Evolutionary conservation across 2,329 filamentous ascomycete genomes (phyloP).

Genomic region (Coniochaeta hoffmannii): DNA sequence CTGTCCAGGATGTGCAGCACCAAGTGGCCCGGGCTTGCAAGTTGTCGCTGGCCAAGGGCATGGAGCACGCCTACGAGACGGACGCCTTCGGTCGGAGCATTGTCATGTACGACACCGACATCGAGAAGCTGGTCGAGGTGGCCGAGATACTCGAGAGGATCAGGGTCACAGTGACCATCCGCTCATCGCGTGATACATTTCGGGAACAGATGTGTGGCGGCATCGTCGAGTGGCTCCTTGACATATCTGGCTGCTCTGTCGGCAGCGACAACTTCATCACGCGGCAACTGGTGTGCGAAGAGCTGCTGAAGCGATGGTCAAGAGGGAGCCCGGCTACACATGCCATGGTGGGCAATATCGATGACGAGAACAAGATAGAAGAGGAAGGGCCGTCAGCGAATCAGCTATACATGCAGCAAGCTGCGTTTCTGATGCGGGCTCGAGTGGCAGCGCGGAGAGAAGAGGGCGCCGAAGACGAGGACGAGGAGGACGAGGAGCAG

Average conservation of each 20-base stretch:
- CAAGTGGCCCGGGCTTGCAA: conserved; percentile 87
- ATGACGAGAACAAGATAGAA: conserved; percentile 69
- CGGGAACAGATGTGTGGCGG: conserved; percentile 98
- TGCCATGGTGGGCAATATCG: conserved; percentile 70
- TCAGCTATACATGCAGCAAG: conserved; percentile 27
- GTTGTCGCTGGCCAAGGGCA: conserved; percentile 60
- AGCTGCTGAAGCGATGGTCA: conserved; percentile 82
- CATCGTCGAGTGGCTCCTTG: conserved; percentile 91
- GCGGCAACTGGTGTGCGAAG: conserved; percentile 77
- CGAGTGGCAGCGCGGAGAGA: conserved; percentile 29
- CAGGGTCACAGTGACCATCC: conserved; percentile 89
- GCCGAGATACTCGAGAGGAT: conserved; percentile 89
- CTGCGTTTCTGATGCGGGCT: conserved; percentile 13
- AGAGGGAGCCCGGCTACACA: conserved; percentile 79
- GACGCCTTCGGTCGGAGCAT: conserved; percentile 84
- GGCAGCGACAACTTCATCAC: conserved; percentile 74
- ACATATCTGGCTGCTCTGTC: conserved; percentile 84
- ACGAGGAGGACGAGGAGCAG: conserved; percentile 21
- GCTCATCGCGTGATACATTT: conserved; percentile 90
- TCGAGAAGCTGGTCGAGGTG: conserved; percentile 67
- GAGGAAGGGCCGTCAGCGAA: conserved; percentile 22
- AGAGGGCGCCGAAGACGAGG: conserved; percentile 52
- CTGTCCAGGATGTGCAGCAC: conserved; percentile 79
- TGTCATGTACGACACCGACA: conserved; percentile 65
- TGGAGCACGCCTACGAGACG: conserved; percentile 75